Percentiles rank a stretch among this genome's conserved stretches.
Evolutionary conservation across 225 moss, liverwort and hornwort genomes (phyloP).

Genomic region (Bryoerythrophyllum caledonicum): DNA sequence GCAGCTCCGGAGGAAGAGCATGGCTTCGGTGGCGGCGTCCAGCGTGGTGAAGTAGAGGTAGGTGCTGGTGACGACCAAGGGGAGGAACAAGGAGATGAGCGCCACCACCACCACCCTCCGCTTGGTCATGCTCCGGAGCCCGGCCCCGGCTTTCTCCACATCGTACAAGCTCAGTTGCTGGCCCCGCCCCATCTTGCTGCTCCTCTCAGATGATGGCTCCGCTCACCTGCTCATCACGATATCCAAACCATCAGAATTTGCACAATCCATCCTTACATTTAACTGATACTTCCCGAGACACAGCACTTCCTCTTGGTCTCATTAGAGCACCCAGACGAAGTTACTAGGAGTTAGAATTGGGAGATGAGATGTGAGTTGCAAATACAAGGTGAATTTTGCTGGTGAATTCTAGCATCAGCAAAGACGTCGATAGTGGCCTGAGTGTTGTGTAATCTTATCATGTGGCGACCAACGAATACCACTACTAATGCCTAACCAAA

Average conservation of each 20-base stretch:
- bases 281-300: not conserved
- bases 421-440: too few relatives aligned
- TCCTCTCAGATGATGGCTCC: constrained; percentile 19
- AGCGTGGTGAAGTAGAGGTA: constrained; percentile 45
- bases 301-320: not conserved
- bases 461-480: too few relatives aligned
- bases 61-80: constrained; percentile 43
- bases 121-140: constrained; percentile 21
- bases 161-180: constrained; percentile 36
- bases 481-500: too few relatives aligned
- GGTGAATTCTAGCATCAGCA: too few relatives aligned
- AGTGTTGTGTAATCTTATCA: too few relatives aligned
- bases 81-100: constrained; percentile 40
- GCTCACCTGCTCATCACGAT: constrained; percentile 22
- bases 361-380: too few relatives aligned
- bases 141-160: constrained; percentile 32
- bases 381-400: too few relatives aligned
- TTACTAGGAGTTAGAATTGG: too few relatives aligned
- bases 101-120: constrained; percentile 30
- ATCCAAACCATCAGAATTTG: not conserved
- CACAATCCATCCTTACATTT: not conserved
- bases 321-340: not conserved
- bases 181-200: constrained; percentile 47
- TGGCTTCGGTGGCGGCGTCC: constrained; percentile 40
- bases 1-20: constrained; percentile 35